Conservation (phyloP, 2,329 filamentous ascomycete genomes). For the Aspergillus japonicus region DNA sequence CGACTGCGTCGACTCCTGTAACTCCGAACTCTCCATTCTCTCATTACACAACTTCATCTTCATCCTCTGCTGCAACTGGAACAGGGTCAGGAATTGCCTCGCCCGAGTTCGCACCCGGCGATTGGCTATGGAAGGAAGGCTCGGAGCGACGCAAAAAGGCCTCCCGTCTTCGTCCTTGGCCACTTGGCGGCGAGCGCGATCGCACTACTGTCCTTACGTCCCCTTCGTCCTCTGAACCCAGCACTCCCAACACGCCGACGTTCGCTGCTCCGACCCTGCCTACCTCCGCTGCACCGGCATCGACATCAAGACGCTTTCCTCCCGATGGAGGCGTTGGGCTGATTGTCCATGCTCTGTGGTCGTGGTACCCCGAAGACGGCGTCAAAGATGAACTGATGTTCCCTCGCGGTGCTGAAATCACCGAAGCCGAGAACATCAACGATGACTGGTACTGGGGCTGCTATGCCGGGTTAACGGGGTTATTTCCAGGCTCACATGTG, state of each 20-base stretch:
- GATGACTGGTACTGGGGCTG: conserved; percentile 86
- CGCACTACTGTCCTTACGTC: conserved; percentile 13
- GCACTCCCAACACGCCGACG: conserved; percentile 18
- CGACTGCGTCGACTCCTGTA: not conserved
- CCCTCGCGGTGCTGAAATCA: conserved; percentile 76
- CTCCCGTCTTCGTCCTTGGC: conserved; percentile 29
- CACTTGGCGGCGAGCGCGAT: conserved; percentile 8
- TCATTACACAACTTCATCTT: not conserved
- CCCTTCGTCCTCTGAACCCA: conserved; percentile 9
- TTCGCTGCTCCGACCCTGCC: conserved; percentile 60
- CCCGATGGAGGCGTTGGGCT: conserved; percentile 72
- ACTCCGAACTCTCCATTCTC: not conserved
- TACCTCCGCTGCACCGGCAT: conserved; percentile 1
- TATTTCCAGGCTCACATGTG: conserved; percentile 81
- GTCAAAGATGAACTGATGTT: conserved; percentile 74
- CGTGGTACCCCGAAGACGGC: conserved; percentile 67
- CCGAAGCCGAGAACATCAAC: conserved; percentile 82
- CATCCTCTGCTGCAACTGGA: conserved; percentile 21
- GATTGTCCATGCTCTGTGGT: conserved; percentile 66
- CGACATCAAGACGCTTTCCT: conserved; percentile 55
- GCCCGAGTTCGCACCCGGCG: conserved; percentile 30
- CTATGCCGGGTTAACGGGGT: conserved; percentile 74
- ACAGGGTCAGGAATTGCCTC: conserved; percentile 19
- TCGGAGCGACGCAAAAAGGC: conserved; percentile 39
- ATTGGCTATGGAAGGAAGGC: conserved; percentile 47